Conservation (phyloP, 2,329 filamentous ascomycete genomes). For the Xylaria sp. region DNA sequence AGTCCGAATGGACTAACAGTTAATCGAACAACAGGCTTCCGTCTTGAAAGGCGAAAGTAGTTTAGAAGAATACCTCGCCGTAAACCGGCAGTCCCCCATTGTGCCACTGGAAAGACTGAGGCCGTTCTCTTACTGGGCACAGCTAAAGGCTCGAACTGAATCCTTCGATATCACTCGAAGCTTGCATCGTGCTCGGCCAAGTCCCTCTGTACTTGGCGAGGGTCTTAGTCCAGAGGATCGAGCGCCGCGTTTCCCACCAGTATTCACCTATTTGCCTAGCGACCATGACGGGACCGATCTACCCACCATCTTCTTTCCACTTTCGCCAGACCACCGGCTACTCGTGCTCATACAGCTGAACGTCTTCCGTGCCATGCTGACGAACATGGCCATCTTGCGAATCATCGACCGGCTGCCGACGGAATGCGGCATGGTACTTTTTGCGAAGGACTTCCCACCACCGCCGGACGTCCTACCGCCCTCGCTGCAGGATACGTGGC, state of each 20-base stretch:
- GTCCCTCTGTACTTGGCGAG: constrained; percentile 25
- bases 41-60: constrained; percentile 7
- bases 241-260: constrained; percentile 34
- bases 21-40: neutral
- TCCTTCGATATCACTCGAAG: constrained; percentile 9
- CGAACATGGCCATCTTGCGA: constrained; percentile 42
- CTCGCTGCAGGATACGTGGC: constrained; percentile 43
- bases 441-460: constrained; percentile 37
- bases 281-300: constrained; percentile 12
- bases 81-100: constrained; percentile 3
- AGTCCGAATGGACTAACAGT: constrained; percentile 4
- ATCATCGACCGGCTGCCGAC: constrained; percentile 42
- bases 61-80: constrained; percentile 19
- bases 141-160: constrained; percentile 29
- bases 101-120: constrained; percentile 32
- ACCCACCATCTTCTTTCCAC: constrained; percentile 40
- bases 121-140: constrained; percentile 43
- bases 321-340: constrained; percentile 43
- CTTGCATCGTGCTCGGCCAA: neutral
- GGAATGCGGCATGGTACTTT: constrained; percentile 43
- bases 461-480: constrained; percentile 39
- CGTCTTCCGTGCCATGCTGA: constrained; percentile 41
- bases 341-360: constrained; percentile 45
- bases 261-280: constrained; percentile 40
- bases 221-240: constrained; percentile 3